Base-by-base conservation (phyloP, 495 filamentous ascomycete species). In the Saxophila tyrrhenica region DNA sequence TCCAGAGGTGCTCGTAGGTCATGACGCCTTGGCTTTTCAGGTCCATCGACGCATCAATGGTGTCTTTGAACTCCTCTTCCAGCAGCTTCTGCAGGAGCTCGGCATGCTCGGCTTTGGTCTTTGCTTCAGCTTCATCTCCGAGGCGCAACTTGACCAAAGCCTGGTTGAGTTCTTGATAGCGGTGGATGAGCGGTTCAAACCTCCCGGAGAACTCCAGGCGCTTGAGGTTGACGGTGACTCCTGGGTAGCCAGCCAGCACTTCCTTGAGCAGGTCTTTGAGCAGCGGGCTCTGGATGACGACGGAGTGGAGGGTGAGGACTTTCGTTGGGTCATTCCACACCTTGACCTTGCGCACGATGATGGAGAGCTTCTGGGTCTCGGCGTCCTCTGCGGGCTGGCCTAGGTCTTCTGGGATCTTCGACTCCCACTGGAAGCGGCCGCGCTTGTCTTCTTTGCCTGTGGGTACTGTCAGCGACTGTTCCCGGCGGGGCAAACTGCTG, bases 101-200 rank as follows among this genome's bases (percentile, higher is more conserved):
- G n/a, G 78, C 70, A 63, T 86, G 80, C 41, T 70, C 65, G 3
- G 64, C 48, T n/a, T 54, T 56, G 16, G 43, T 51, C 23, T 60
- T 59, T 2, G 55, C 44, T n/a, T 59, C 48, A 8, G 32, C 47
- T 17, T 58, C 56, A 16, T 50, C 56, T 13, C 75, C 66, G 58
- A 84, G 77, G 35, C 70, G 64, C 9, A 62, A 42, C 23, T 75
- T 62, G 17, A 57, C 56, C 22, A 75, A 66, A 39, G 75, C 74
- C 15, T 69, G 52, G 17, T 66, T 53, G 42, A 88, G 72, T 29
- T 74, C 67, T 2, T 70, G 60, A 84, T 84, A 88, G 21, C 83
- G 74, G 65, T 87, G 79, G 38, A 87, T 76, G 38, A 87, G 77
- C 0, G 79, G 77, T 63, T 77, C 66, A 63, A 86, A 86, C 0